These are phyloP conservation scores for Claviceps sp. DNA, from an alignment of 2,329 filamentous ascomycete species.

Conservation along the genomic window DNA sequence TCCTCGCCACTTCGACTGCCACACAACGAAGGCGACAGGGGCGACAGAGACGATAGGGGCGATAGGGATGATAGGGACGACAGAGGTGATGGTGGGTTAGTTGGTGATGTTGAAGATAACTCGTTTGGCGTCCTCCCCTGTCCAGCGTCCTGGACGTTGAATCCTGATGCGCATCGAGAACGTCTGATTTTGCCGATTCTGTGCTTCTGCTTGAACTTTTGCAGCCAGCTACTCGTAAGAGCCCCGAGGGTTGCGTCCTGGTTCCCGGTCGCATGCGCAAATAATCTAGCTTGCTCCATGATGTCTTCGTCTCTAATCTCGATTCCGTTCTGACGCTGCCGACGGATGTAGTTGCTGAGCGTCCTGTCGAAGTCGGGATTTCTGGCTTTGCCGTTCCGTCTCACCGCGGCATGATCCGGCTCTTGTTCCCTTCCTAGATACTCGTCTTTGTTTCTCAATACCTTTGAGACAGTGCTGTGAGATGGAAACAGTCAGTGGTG, in stretches of 20 bases:
- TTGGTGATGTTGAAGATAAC: slow-evolving; percentile 62
- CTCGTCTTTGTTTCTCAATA: slow-evolving; percentile 85
- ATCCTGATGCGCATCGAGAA: slow-evolving; percentile 46
- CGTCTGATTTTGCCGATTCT: slow-evolving; percentile 37
- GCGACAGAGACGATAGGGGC: no score
- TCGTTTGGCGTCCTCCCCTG: slow-evolving; percentile 33
- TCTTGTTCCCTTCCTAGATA: slow-evolving; percentile 77
- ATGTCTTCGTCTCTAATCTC: slow-evolving; percentile 69
- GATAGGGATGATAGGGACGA: slow-evolving; percentile 23
- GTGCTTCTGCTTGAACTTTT: slow-evolving; percentile 92
- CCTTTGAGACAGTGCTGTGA: slow-evolving; percentile 90
- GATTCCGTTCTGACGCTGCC: slow-evolving; percentile 63
- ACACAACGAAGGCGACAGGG: slow-evolving; percentile 48
- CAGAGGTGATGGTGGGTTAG: slow-evolving; percentile 49
- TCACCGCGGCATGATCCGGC: slow-evolving; percentile 44
- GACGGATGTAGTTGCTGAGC: slow-evolving; percentile 73
- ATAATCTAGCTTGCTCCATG: slow-evolving; percentile 69
- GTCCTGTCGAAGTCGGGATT: slow-evolving; percentile 85
- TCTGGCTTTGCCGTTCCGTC: slow-evolving; percentile 64
- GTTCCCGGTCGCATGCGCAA: slow-evolving; percentile 55
- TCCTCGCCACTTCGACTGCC: slow-evolving; percentile 58
- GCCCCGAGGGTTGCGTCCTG: slow-evolving; percentile 59
- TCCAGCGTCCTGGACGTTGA: slow-evolving; percentile 40
- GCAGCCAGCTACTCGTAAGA: slow-evolving; percentile 68
- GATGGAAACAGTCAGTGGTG: not conserved